phyloP scores from a whole-genome alignment of 257 asterid species.

The Solanum gracilifrons region DNA sequence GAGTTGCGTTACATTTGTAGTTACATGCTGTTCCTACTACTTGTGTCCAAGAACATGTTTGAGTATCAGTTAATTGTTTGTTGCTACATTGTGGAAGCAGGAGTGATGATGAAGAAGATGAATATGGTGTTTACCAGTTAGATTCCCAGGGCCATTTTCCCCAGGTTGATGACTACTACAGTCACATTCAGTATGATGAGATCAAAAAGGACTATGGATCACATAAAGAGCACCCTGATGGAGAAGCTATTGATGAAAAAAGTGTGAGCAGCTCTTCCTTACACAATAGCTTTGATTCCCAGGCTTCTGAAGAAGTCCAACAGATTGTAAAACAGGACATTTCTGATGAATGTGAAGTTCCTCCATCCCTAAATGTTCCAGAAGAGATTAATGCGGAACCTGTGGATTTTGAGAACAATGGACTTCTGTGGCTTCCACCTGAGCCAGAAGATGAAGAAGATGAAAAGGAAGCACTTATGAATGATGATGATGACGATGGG shows the following conservation, averaged over 20 bases:
- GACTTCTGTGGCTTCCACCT: slow-evolving; percentile 96
- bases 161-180: slow-evolving; percentile 44
- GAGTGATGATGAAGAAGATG: slow-evolving; percentile 74
- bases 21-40: background rate
- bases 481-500: slow-evolving; percentile 67
- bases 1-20: background rate
- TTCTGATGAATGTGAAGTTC: slow-evolving; percentile 67
- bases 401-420: slow-evolving; percentile 82
- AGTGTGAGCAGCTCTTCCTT: slow-evolving; percentile 30
- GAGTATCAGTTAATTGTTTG: background rate
- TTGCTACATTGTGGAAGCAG: slow-evolving; percentile 27
- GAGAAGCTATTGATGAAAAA: slow-evolving; percentile 43
- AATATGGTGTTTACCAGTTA: slow-evolving; percentile 35
- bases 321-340: slow-evolving; percentile 34
- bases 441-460: slow-evolving; percentile 98
- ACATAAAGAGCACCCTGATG: slow-evolving; percentile 51
- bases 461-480: slow-evolving; percentile 56
- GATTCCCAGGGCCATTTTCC: slow-evolving; percentile 43
- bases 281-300: slow-evolving; percentile 33
- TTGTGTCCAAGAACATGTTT: background rate
- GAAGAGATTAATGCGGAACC: slow-evolving; percentile 61
- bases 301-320: slow-evolving; percentile 41
- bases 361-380: slow-evolving; percentile 53
- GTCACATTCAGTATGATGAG: slow-evolving; percentile 40
- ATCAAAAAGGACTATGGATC: slow-evolving; percentile 39